Base-by-base conservation (phyloP, 805 yeast genomes). In the Ogataea angusta region DNA sequence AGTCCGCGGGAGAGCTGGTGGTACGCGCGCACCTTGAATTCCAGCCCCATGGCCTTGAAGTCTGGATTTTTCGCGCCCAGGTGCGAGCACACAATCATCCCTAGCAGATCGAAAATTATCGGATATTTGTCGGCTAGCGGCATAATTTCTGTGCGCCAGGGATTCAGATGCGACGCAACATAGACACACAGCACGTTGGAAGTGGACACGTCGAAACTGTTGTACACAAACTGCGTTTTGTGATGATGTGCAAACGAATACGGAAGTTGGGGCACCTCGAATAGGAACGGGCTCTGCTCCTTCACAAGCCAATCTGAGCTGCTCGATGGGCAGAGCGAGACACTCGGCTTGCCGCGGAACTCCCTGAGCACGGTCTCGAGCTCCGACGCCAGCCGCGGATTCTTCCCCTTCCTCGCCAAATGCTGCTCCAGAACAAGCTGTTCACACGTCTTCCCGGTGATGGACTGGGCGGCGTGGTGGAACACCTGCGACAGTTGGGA, bases 361-460 rank as follows among this genome's bases (percentile, higher is more conserved):
- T 47, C 43, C 16, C 30, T 38, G 16, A 51, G 37, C 15, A 51
- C 30, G n/a, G 27, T 22, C 16, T 31, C 40, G 33, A 49, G 27
- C 36, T 49, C 51, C 3, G 42, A 30, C 2, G 51, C 52, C 30
- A 48, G 31, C 17, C 37, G 33, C 14, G 52, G 52, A 30, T 46
- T 48, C 29, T 48, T 48, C 5, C 52, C 52, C 7, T 36, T 30
- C 7, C 21, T 23, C 1, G 48, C 46, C 16, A 48, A 18, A 18
- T 48, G 48, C 10, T 46, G 49, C 27, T 44, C 53, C 14, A 46
- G 45, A 19, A 39, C 27, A 3, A 49, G 31, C 33, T 44, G 50
- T 17, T 47, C 44, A 17, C 42, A 42, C 8, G 53, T 36, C 25
- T 42, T 49, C 2, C 53, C 49, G 15, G 49, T 45, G 31, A 49